A percentile compares a stretch with the other conserved stretches of the same genome.
These are phyloP conservation scores for Rhizopogon rudus DNA, from an alignment of 768 basidiomycete species.

Conservation along the genomic window DNA sequence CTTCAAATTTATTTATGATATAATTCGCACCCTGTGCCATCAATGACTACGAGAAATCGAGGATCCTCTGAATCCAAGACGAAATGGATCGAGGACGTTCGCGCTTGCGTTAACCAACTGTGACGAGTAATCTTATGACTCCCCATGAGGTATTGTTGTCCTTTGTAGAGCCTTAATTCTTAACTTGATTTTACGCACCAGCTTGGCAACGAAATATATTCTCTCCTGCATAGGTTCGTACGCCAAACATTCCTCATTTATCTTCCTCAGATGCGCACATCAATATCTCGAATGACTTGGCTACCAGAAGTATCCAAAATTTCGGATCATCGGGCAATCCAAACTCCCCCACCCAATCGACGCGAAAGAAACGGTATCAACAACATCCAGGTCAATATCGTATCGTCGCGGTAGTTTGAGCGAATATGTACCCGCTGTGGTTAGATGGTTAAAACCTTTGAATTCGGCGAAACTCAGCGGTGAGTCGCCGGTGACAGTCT, in stretches of 20 bases:
- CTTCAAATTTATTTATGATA: constrained; percentile 38
- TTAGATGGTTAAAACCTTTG: constrained; percentile 38
- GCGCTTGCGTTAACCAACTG: constrained; percentile 48
- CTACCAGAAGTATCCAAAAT: constrained; percentile 61
- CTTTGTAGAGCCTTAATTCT: neutral
- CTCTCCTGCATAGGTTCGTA: constrained; percentile 58
- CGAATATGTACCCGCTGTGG: neutral
- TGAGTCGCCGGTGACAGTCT: constrained; percentile 28
- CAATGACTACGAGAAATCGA: constrained; percentile 32
- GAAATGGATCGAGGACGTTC: constrained; percentile 57
- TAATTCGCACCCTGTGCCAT: constrained; percentile 35
- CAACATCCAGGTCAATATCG: constrained; percentile 43
- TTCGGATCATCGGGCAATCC: constrained; percentile 43
- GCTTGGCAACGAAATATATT: constrained; percentile 48
- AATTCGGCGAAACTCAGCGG: constrained; percentile 35
- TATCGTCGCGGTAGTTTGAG: neutral
- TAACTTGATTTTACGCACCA: neutral
- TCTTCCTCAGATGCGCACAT: constrained; percentile 45
- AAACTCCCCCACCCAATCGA: constrained; percentile 54
- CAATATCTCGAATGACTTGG: neutral
- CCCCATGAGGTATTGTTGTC: constrained; percentile 32
- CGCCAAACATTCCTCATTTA: constrained; percentile 62
- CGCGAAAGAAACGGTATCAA: constrained; percentile 40
- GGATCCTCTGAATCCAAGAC: constrained; percentile 50
- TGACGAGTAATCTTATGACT: constrained; percentile 69